phyloP scores from a whole-genome alignment of 331 rosid species.

The Malus hybrid region DNA sequence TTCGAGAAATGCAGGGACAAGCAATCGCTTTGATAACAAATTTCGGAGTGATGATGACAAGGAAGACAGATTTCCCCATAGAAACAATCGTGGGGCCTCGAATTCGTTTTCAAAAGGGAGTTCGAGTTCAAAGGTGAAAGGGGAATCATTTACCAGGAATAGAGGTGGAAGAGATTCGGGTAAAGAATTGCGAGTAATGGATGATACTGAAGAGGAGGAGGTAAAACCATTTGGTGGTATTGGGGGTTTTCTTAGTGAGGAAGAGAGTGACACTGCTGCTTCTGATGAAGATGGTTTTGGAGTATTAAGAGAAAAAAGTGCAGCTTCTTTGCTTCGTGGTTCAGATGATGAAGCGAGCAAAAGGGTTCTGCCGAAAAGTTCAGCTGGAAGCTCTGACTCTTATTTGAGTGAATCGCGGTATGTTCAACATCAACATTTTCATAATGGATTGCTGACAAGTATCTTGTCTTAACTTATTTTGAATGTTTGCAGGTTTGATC shows the following conservation, averaged over 20 bases:
- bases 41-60: neutral
- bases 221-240: constrained; percentile 20
- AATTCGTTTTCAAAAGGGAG: neutral
- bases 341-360: constrained; percentile 15
- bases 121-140: neutral
- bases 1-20: constrained; percentile 15
- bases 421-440: neutral
- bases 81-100: neutral
- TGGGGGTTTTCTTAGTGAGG: constrained; percentile 41
- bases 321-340: constrained; percentile 35
- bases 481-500: constrained; percentile 60
- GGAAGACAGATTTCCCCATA: neutral
- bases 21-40: neutral
- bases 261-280: constrained; percentile 33
- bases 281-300: constrained; percentile 14
- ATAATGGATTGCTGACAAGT: neutral
- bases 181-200: constrained; percentile 14
- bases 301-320: constrained; percentile 27
- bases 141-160: constrained; percentile 30
- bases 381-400: constrained; percentile 46
- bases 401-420: constrained; percentile 83
- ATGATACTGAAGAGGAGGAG: constrained; percentile 25
- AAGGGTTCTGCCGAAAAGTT: constrained; percentile 21
- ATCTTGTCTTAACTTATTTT: constrained; percentile 13
- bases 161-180: constrained; percentile 27